These are phyloP conservation scores for Emericellopsis cladophorae DNA, from an alignment of 2,329 filamentous ascomycete genomes.

Conservation along the genomic window DNA sequence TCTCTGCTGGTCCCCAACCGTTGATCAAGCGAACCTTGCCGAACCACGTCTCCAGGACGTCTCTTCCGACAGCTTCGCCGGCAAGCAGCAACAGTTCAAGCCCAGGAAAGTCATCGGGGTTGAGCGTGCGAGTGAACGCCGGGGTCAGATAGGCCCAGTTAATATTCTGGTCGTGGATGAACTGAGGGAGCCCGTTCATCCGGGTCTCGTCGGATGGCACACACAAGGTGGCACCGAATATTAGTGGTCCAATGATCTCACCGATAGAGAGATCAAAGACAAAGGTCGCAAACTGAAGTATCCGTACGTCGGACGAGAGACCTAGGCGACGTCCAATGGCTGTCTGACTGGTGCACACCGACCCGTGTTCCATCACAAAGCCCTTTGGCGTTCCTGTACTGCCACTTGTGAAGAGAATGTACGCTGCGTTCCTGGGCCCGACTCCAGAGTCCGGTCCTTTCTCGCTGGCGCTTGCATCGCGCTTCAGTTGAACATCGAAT, in stretches of 20 bases:
- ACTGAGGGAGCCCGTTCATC: not conserved
- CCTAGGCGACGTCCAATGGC: not conserved
- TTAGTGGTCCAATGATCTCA: conserved; percentile 1
- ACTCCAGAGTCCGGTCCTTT: not conserved
- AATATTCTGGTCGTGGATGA: not conserved
- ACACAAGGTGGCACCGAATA: conserved; percentile 22
- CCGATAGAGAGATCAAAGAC: conserved; percentile 2
- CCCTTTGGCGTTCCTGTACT: conserved; percentile 7
- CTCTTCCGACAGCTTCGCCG: conserved; percentile 6
- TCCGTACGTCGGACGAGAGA: not conserved
- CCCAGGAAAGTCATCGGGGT: not conserved
- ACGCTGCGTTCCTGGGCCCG: conserved; percentile 2
- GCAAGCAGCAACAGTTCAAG: conserved; percentile 3
- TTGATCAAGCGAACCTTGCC: conserved; percentile 3
- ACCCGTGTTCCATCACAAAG: conserved; percentile 4
- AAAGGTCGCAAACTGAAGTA: conserved; percentile 2
- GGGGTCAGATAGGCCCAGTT: conserved; percentile 2
- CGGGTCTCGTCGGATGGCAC: conserved; percentile 19
- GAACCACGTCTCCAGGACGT: conserved; percentile 8
- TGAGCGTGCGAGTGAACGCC: not conserved
- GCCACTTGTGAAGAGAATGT: conserved; percentile 7
- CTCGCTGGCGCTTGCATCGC: conserved; percentile 17
- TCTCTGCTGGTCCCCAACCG: conserved; percentile 9
- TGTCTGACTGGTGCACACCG: not conserved
- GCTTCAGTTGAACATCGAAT: conserved; percentile 19